Evolutionary conservation across 345 rosid species (phyloP).

Genomic region (Erysimum cheiranthoides): DNA sequence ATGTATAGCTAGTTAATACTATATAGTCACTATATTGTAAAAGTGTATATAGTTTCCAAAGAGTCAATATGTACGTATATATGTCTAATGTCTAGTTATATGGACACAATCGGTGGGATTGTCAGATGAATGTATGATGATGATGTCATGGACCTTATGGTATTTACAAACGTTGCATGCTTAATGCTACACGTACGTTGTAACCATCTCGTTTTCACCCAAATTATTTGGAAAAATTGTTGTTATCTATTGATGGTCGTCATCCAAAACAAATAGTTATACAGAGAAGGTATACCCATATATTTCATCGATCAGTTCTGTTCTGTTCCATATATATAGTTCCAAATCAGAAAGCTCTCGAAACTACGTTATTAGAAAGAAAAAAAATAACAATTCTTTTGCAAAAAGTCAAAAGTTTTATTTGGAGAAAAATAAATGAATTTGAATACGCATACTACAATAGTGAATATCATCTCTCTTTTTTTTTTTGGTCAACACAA

Average conservation of each 20-base stretch:
- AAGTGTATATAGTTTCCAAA: neutral
- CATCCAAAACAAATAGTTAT: constrained; percentile 29
- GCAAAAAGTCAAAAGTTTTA: neutral
- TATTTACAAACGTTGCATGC: constrained; percentile 42
- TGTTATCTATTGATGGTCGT: constrained; percentile 14
- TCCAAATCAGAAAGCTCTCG: constrained; percentile 34
- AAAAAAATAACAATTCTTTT: neutral
- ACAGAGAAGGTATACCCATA: constrained; percentile 21
- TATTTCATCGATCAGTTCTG: constrained; percentile 16
- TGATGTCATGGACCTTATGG: constrained; percentile 41
- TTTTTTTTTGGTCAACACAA: too few species aligned
- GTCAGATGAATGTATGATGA: constrained; percentile 38
- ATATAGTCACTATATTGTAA: constrained; percentile 13
- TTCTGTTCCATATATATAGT: constrained; percentile 27
- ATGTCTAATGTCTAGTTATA: constrained; percentile 9
- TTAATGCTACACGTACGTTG: constrained; percentile 44
- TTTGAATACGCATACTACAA: neutral
- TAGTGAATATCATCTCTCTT: neutral
- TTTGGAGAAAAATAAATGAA: neutral
- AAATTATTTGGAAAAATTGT: constrained; percentile 24
- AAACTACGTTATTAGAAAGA: neutral
- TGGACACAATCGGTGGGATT: constrained; percentile 35
- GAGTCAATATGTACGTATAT: neutral
- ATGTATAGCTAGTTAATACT: constrained; percentile 10
- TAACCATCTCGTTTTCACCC: constrained; percentile 24